These are phyloP conservation scores for Blumeria graminis DNA, from an alignment of 2,329 filamentous ascomycete species.

Conservation along the genomic window DNA sequence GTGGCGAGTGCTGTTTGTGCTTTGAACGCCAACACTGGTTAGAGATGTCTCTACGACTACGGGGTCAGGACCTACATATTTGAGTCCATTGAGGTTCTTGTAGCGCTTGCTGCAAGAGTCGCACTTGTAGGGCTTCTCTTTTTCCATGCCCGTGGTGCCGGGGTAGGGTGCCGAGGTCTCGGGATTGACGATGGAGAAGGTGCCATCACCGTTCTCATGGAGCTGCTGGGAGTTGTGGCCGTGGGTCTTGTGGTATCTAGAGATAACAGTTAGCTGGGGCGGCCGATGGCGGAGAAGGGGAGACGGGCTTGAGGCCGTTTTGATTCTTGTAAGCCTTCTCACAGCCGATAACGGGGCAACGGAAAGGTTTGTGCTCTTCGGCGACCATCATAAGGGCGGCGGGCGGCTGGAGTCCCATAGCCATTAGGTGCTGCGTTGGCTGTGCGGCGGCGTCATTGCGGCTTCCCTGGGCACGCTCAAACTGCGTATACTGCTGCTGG, in stretches of 20 bases:
- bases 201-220: conserved; percentile 89
- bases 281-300: not conserved
- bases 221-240: conserved; percentile 92
- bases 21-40: conserved; percentile 16
- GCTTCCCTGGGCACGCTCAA: conserved; percentile 43
- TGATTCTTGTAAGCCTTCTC: conserved; percentile 99
- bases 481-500: conserved; percentile 43
- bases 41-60: not conserved
- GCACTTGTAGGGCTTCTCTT: conserved; percentile 96
- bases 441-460: conserved; percentile 37
- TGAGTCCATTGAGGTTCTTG: conserved; percentile 95
- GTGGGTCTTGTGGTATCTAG: conserved; percentile 49
- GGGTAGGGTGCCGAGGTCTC: conserved; percentile 87
- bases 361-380: conserved; percentile 93
- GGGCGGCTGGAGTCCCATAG: conserved; percentile 13
- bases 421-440: conserved; percentile 32
- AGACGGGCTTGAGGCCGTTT: conserved; percentile 74
- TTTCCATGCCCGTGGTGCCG: conserved; percentile 97
- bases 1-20: conserved; percentile 63
- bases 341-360: conserved; percentile 91
- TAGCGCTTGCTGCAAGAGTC: conserved; percentile 95
- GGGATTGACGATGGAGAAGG: conserved; percentile 93
- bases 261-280: conserved; percentile 6
- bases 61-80: conserved; percentile 40
- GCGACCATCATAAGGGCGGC: conserved; percentile 27